A percentile compares a stretch with the other conserved stretches of the same genome.
These are phyloP conservation scores for Calocera viscosa DNA, from an alignment of 768 basidiomycete genomes.

Conservation along the genomic window DNA sequence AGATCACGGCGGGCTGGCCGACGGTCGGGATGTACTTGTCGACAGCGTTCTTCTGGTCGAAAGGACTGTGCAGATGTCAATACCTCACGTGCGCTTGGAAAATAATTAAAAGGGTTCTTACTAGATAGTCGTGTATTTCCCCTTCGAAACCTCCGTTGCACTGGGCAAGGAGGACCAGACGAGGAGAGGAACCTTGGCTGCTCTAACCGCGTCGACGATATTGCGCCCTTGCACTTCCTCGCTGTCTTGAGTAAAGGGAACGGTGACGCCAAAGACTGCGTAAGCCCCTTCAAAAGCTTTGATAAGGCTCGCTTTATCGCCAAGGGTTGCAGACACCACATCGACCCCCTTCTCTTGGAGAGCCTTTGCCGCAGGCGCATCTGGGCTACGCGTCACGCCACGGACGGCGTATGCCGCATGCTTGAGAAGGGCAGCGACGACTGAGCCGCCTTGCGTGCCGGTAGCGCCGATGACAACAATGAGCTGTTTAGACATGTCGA, in stretches of 20 bases:
- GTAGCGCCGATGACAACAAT: conserved; percentile 31
- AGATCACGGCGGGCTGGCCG: background rate
- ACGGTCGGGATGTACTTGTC: background rate
- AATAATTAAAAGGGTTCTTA: background rate
- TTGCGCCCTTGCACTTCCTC: conserved; percentile 19
- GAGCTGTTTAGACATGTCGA: conserved; percentile 16
- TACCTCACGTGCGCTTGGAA: background rate
- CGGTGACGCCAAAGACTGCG: conserved; percentile 16
- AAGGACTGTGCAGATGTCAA: background rate
- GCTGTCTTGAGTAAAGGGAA: background rate
- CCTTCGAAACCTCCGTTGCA: background rate
- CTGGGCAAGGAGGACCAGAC: conserved; percentile 16
- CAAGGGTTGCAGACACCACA: conserved; percentile 11
- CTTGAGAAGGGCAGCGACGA: conserved; percentile 24
- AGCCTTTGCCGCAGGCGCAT: conserved; percentile 21
- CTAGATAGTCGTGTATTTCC: background rate
- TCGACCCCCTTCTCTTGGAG: conserved; percentile 14
- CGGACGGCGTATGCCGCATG: conserved; percentile 30
- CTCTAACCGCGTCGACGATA: conserved; percentile 24
- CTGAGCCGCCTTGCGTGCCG: conserved; percentile 27
- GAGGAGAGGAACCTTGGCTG: conserved; percentile 21
- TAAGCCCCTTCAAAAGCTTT: conserved; percentile 14
- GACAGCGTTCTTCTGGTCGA: background rate
- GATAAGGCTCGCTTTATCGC: conserved; percentile 4
- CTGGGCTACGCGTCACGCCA: conserved; percentile 27